A percentile compares a stretch with the other conserved stretches of the same genome.
These are phyloP conservation scores for Nakazawaea anatomiae DNA, from an alignment of 805 yeast species.

Conservation along the genomic window DNA sequence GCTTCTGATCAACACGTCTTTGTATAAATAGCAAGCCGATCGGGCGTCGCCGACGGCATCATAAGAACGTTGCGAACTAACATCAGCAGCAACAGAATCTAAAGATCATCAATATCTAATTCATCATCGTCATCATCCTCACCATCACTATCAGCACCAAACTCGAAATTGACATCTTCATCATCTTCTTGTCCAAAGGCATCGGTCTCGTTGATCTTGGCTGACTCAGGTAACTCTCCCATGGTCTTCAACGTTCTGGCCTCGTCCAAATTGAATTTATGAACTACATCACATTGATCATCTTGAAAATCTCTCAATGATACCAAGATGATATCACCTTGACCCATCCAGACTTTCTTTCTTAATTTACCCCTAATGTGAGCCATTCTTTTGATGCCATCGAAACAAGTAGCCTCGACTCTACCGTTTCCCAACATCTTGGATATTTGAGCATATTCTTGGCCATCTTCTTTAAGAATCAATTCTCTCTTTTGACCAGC, in stretches of 20 bases:
- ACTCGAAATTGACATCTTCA: conserved; percentile 96
- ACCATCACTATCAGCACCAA: conserved; percentile 85
- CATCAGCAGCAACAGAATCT: conserved; percentile 17
- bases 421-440: conserved; percentile 99
- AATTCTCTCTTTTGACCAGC: conserved; percentile 92
- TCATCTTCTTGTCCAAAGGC: conserved; percentile 95
- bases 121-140: conserved; percentile 63
- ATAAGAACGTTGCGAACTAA: not conserved
- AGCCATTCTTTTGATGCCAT: conserved; percentile 89
- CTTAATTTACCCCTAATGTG: conserved; percentile 98
- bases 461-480: conserved; percentile 88
- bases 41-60: no score
- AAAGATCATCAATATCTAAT: conserved; percentile 94
- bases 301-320: conserved; percentile 98
- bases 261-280: conserved; percentile 94
- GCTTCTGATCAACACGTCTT: no score
- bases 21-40: no score
- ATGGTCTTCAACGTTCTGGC: conserved; percentile 92
- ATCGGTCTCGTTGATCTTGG: conserved; percentile 96
- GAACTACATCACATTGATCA: conserved; percentile 96
- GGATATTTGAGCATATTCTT: conserved; percentile 97
- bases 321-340: conserved; percentile 94
- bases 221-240: conserved; percentile 97
- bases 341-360: conserved; percentile 99
- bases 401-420: conserved; percentile 92